These are phyloP conservation scores for Naganishia onofrii DNA, from an alignment of 768 basidiomycete genomes.

Conservation along the genomic window DNA sequence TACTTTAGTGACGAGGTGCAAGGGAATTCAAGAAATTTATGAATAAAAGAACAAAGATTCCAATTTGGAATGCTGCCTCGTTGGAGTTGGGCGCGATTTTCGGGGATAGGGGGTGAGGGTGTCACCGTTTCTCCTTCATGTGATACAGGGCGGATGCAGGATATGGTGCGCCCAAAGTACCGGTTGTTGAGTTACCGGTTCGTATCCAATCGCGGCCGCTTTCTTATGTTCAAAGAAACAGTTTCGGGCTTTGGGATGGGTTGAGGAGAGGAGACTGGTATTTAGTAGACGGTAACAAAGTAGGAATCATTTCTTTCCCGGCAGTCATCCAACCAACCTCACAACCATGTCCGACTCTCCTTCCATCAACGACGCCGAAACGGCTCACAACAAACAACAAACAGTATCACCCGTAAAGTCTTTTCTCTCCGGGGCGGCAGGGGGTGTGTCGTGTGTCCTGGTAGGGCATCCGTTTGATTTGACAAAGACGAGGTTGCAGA, in stretches of 20 bases:
- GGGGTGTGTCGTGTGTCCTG: constrained; percentile 79
- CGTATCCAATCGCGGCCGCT: background rate
- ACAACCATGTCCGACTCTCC: constrained; percentile 31
- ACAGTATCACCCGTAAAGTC: constrained; percentile 62
- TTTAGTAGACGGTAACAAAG: too few species aligned
- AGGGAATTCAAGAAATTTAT: too few species aligned
- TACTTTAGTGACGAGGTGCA: too few species aligned
- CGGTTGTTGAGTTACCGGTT: background rate
- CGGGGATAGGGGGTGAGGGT: background rate
- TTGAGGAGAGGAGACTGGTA: too few species aligned
- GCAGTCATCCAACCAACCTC: background rate
- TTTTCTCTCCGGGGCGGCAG: constrained; percentile 90
- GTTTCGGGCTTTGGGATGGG: background rate
- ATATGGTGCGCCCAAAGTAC: background rate
- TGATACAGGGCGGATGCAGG: background rate
- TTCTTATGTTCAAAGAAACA: too few species aligned
- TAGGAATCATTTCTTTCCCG: too few species aligned
- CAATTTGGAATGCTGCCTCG: background rate
- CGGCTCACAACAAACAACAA: constrained; percentile 32
- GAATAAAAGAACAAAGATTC: too few species aligned
- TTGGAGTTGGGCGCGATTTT: background rate
- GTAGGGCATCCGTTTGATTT: constrained; percentile 98
- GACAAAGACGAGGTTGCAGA: constrained; percentile 74
- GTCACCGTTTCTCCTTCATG: constrained; percentile 4
- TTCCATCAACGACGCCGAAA: constrained; percentile 7